Conservation (phyloP, 2,329 filamentous ascomycete species). For the Paraphaeosphaeria minitans region DNA sequence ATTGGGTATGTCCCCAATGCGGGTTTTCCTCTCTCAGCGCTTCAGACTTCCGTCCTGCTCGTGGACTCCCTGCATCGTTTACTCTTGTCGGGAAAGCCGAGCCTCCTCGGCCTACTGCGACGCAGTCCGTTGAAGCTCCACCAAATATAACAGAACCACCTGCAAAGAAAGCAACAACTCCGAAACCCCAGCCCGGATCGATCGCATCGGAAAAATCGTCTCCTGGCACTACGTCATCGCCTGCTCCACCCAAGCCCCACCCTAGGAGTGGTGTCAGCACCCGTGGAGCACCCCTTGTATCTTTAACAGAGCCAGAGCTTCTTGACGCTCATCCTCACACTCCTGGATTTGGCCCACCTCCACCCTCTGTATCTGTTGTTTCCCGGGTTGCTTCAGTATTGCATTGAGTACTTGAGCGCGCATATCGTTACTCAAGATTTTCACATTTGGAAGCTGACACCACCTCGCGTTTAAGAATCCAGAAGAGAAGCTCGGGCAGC, state of each 20-base stretch:
- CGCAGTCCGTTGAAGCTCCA: not conserved
- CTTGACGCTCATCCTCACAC: slow-evolving; percentile 10
- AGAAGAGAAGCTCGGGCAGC: slow-evolving; percentile 51
- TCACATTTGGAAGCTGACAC: slow-evolving; percentile 35
- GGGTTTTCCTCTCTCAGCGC: slow-evolving; percentile 42
- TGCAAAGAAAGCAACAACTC: not conserved
- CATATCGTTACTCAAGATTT: slow-evolving; percentile 9
- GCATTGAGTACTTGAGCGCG: slow-evolving; percentile 16
- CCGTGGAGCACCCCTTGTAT: slow-evolving; percentile 36
- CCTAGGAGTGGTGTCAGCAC: slow-evolving; percentile 27
- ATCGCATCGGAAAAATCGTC: not conserved
- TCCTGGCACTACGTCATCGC: not conserved
- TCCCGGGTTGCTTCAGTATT: slow-evolving; percentile 14
- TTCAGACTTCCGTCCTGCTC: slow-evolving; percentile 36
- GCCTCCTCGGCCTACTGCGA: slow-evolving; percentile 18
- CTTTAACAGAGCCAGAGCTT: slow-evolving; percentile 34
- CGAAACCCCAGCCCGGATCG: not conserved
- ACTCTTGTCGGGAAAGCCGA: slow-evolving; percentile 27
- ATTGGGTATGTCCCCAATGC: slow-evolving; percentile 81
- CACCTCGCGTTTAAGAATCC: slow-evolving; percentile 49
- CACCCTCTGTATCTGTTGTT: slow-evolving; percentile 18
- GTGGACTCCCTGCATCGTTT: slow-evolving; percentile 24
- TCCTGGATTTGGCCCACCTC: slow-evolving; percentile 13
- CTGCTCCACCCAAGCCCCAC: slow-evolving; percentile 11
- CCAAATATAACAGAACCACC: not conserved